Evolutionary conservation across 495 filamentous ascomycete species (phyloP).

Genomic region (Talaromyces borbonicus): DNA sequence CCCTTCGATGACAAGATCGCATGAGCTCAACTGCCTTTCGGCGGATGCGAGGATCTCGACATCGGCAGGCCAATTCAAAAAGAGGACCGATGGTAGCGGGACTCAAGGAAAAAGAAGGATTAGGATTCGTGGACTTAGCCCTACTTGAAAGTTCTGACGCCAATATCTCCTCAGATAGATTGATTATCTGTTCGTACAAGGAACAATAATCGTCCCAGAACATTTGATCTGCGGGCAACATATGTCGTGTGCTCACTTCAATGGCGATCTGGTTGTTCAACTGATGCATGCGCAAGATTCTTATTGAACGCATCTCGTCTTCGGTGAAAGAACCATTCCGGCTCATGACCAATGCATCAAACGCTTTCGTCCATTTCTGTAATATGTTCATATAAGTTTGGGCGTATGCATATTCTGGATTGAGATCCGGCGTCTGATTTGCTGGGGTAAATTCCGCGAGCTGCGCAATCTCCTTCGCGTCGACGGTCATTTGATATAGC

Average conservation of each 20-base stretch:
- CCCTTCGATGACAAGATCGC: constrained; percentile 3
- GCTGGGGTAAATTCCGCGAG: neutral
- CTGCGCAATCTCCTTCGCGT: neutral
- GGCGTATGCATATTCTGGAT: neutral
- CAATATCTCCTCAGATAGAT: constrained; percentile 13
- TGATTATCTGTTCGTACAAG: constrained; percentile 11
- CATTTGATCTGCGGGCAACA: neutral
- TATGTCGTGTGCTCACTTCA: constrained; percentile 1
- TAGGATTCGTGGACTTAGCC: neutral
- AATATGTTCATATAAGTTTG: neutral
- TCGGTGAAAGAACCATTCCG: neutral
- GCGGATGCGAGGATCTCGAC: constrained; percentile 8
- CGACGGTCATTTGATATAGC: neutral
- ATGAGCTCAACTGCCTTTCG: constrained; percentile 4
- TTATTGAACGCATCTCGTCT: neutral
- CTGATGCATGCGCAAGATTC: constrained; percentile 4
- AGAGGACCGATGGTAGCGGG: neutral
- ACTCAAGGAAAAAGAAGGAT: constrained; percentile 1
- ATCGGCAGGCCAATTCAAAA: constrained; percentile 7
- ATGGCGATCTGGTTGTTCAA: neutral
- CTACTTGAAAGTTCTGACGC: neutral
- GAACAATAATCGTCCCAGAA: constrained; percentile 1
- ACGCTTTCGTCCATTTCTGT: constrained; percentile 1
- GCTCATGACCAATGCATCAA: neutral
- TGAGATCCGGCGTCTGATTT: neutral